These are phyloP conservation scores for Mucor indicus DNA, from an alignment of 371 early-diverging fungal genomes.

Conservation along the genomic window DNA sequence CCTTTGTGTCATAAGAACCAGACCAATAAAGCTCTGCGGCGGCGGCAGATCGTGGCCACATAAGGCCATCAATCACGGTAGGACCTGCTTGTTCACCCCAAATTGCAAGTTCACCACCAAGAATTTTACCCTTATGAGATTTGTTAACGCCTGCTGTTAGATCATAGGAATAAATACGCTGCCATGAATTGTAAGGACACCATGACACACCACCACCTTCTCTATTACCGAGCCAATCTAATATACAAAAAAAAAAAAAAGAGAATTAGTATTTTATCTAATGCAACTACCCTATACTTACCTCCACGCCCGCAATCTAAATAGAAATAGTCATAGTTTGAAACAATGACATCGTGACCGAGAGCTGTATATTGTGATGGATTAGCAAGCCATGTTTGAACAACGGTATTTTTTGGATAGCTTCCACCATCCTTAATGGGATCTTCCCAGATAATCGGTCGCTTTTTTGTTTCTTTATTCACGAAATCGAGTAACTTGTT, in stretches of 20 bases:
- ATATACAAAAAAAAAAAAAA: not conserved
- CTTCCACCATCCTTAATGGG: slow-evolving; percentile 17
- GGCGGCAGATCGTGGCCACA: slow-evolving; percentile 72
- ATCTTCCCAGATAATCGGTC: slow-evolving; percentile 29
- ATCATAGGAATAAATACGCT: slow-evolving; percentile 42
- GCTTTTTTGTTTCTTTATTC: not conserved
- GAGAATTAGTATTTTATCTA: too few species aligned
- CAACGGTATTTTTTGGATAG: slow-evolving; percentile 28
- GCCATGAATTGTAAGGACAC: slow-evolving; percentile 59
- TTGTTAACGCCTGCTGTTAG: slow-evolving; percentile 47
- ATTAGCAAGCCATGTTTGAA: slow-evolving; percentile 53
- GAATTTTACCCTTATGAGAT: slow-evolving; percentile 25
- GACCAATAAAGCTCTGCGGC: slow-evolving; percentile 71
- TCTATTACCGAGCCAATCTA: slow-evolving; percentile 45
- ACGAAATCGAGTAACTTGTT: slow-evolving; percentile 27
- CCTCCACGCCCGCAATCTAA: slow-evolving; percentile 60
- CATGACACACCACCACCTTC: slow-evolving; percentile 61
- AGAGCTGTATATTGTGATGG: slow-evolving; percentile 25
- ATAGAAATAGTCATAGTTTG: slow-evolving; percentile 54
- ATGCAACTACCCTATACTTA: slow-evolving; percentile 11
- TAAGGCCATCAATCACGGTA: slow-evolving; percentile 49
- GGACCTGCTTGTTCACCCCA: slow-evolving; percentile 72
- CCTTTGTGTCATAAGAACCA: slow-evolving; percentile 51
- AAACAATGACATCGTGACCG: slow-evolving; percentile 50
- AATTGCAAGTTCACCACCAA: slow-evolving; percentile 45